Evolutionary conservation across 1,139 yeast species (phyloP), one percentile per base, ranked within the genome.

Genomic region (Magnusiomyces tetraspermus): DNA sequence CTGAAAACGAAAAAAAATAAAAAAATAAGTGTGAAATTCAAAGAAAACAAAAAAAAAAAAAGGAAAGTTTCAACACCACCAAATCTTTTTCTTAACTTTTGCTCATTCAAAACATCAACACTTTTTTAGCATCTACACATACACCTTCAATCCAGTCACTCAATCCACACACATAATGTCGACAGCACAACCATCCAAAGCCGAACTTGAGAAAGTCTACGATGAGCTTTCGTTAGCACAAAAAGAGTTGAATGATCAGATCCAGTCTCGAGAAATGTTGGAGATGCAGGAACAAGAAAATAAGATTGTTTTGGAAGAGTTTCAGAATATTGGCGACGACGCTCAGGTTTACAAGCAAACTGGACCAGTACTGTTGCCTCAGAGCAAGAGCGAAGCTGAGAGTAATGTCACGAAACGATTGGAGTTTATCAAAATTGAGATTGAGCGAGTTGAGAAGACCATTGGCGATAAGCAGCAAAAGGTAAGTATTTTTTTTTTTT

Each of bases 311-410:
- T 75, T 82, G 61, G 82, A 79, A 41, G 67, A 60, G 49, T 49
- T 52, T 46, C 40, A 48, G 40, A 28, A 48, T 10, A 46, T 51
- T 24, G 43, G 33, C 71, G 89, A 58, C 74, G 79, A 58, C 80
- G 76, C 48, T 77, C 85, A 85, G 61, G 83, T 92, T 40, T 92
- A 80, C 71, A 92, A 92, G 68, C 76, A 90, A 59, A 85, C 92
- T 22, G 98, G 98, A 0, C 96, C 96, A 11, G 89, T 90, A 6
- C 75, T 92, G 57, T 75, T 92, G 57, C 97, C 97, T 1, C 96
- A 90, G 64, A 96, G 89, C 53, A 79, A 78, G 58, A 67, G 67
- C 15, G 97, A 92, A 67, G 96, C 97, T 37, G 79, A 80, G 60
- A 62, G 78, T 63, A 92, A 90, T 63, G 97, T 92, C 38, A 78